Base-by-base conservation (phyloP, 176 grass and related monocot species). In the Musa itinerans region DNA sequence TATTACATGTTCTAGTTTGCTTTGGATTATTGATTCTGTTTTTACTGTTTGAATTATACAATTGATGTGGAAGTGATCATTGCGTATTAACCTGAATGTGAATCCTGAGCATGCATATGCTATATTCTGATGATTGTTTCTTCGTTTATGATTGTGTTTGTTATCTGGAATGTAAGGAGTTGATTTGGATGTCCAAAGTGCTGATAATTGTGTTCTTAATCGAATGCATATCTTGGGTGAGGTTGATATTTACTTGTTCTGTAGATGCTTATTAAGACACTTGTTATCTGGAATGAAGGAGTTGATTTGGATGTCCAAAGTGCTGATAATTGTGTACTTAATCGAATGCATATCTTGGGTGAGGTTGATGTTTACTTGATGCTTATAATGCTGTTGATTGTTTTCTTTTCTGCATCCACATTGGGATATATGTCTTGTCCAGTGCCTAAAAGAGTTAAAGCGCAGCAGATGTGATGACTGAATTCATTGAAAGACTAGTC, bases 401-500 rank as follows among this genome's bases (percentile, higher is more conserved):
- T 12, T 57, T 43, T 43, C 34, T 61, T 4, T 20, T 15, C 19
- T 61, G 16, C 57, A 20, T 61, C n/a, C n/a, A 8, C n/a, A 8
- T 0, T 15, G 20, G 17, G 8, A 17, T 21, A 0, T 7, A 61
- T 61, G 3, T n/a, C 1, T 68, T 68, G 10, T 48, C 27, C 0
- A 68, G 65, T 68, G 5, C 24, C 9, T 14, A 68, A 26, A 23
- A 48, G 12, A 63, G 50, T 78, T 84, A 13, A 73, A 52, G 2
- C n/a, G 51, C 72, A 24, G 83, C 79, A 99, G 96, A 88, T 86
- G 95, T 94, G 54, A 91, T 99, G 78, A 99, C 81, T 50, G 95
- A 99, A 83, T 99, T 94, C 75, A 89, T 99, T 64, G 95, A 99
- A 76, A 91, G 95, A 78, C 80, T 94, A 83, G 95, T 94, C 72